Evolutionary conservation across 345 rosid genomes (phyloP), one percentile per base, ranked within the genome.

Genomic region (Clausena lansium): DNA sequence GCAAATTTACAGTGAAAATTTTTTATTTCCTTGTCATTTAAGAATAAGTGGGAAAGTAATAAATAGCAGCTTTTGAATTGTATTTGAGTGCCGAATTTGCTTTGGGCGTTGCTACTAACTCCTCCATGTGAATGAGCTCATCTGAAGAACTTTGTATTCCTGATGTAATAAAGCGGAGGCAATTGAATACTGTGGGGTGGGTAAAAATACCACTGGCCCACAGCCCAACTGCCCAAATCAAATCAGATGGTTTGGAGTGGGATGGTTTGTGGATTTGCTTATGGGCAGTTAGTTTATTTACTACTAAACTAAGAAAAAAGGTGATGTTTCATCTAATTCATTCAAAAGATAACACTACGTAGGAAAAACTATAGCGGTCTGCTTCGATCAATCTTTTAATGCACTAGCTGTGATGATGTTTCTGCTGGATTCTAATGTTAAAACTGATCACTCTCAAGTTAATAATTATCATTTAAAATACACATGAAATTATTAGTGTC

Each of bases 21-120:
- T 70, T 58, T 35, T 35, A 6, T 20, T 57, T 33, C 47, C 41
- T 45, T 57, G 63, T 73, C 70, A 67, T 67, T 9, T 70, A 64
- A 70, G 73, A 83, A 72, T 60, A 77, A 75, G 73, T 52, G 69
- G 57, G 28, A 70, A 38, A 81, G 54, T 33, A 78, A 74, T 76
- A 73, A 70, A 57, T 5, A 33, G 27, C 25, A 32, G 41, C 62
- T 41, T 76, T 78, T 76, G 54, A 17, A 67, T 19, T 71, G 39
- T 22, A 52, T 52, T 52, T 52, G 22, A 17, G 57, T 52, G 17
- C 20, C 7, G 8, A 17, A 52, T 52, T 52, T 52, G 57, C 57
- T 52, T 52, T 50, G 20, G 17, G 22, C 5, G 22, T 52, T 52
- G 57, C 57, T 52, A 1, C 22, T 15, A 17, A 39, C 9, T 15